phyloP scores from a whole-genome alignment of 208 protist genomes.

The Trypanosoma conorhini region DNA sequence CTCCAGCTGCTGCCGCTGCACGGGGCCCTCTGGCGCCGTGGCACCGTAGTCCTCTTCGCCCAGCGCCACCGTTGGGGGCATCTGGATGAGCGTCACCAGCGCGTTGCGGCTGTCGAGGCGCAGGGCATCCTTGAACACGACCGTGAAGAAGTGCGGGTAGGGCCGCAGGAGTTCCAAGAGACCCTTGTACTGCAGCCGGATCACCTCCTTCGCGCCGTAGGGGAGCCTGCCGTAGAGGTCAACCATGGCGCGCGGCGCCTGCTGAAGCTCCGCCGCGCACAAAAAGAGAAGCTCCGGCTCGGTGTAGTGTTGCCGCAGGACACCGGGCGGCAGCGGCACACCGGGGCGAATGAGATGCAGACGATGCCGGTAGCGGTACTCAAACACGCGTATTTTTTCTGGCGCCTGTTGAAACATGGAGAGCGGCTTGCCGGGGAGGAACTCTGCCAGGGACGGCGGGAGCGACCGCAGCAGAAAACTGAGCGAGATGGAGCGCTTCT shows the following conservation, averaged over 20 bases:
- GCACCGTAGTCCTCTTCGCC: slow-evolving; percentile 28
- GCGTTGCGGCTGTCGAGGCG: slow-evolving; percentile 23
- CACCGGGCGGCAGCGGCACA: slow-evolving; percentile 51
- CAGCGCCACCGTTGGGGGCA: slow-evolving; percentile 19
- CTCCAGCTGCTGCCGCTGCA: slow-evolving; percentile 18
- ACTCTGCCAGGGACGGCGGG: slow-evolving; percentile 39
- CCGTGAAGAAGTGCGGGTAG: slow-evolving; percentile 51
- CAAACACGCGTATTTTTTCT: slow-evolving; percentile 60
- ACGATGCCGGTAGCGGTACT: slow-evolving; percentile 46
- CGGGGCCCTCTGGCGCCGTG: background rate
- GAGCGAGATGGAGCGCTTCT: slow-evolving; percentile 38
- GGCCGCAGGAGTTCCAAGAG: slow-evolving; percentile 33
- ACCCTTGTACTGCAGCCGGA: slow-evolving; percentile 33
- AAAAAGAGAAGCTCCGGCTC: slow-evolving; percentile 51
- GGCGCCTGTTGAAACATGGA: slow-evolving; percentile 39
- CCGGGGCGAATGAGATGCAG: slow-evolving; percentile 48
- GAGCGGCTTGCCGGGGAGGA: slow-evolving; percentile 39
- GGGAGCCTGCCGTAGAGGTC: slow-evolving; percentile 43
- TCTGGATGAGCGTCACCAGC: slow-evolving; percentile 30
- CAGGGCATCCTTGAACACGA: slow-evolving; percentile 35
- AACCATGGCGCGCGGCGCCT: slow-evolving; percentile 12
- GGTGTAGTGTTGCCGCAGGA: slow-evolving; percentile 45
- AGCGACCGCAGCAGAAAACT: slow-evolving; percentile 36
- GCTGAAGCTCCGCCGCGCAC: slow-evolving; percentile 37
- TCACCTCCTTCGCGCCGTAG: slow-evolving; percentile 40